Evolutionary conservation across 441 rosid species (phyloP).

Genomic region (Viola pubescens): DNA sequence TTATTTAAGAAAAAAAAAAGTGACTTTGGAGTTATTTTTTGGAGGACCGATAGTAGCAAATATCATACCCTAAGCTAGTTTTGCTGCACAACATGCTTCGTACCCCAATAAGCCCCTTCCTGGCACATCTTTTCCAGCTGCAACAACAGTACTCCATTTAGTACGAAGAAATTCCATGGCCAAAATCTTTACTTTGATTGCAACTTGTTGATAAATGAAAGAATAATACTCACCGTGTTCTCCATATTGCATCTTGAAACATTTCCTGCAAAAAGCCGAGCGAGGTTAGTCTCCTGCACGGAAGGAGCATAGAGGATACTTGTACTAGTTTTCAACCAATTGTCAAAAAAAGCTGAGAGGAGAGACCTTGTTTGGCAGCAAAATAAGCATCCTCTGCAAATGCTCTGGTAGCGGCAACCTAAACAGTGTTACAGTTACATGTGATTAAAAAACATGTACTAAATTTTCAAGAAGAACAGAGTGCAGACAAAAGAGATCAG

Average conservation of each 20-base stretch:
- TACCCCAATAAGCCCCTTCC: constrained; percentile 80
- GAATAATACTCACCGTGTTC: constrained; percentile 39
- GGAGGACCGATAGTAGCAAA: too few species aligned
- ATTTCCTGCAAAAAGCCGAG: constrained; percentile 37
- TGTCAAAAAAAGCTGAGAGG: not conserved
- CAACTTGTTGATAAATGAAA: not conserved
- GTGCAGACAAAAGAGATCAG: not conserved
- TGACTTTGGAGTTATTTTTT: too few species aligned
- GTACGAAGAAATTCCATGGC: not conserved
- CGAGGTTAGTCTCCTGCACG: too few species aligned
- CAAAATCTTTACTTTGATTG: not conserved
- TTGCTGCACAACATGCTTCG: constrained; percentile 7
- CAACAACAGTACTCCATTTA: constrained; percentile 14
- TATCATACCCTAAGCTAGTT: too few species aligned
- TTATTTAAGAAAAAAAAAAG: too few species aligned
- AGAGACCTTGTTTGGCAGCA: constrained; percentile 42
- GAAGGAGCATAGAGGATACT: too few species aligned
- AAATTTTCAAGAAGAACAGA: not conserved
- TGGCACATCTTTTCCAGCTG: constrained; percentile 74
- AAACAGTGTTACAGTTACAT: not conserved
- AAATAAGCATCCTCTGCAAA: constrained; percentile 55
- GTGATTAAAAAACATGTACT: not conserved
- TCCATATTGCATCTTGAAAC: constrained; percentile 39
- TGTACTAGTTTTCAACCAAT: too few species aligned
- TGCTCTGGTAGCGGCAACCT: constrained; percentile 66